Conservation (phyloP, 805 yeast genomes). For the Metschnikowia henanensis region DNA sequence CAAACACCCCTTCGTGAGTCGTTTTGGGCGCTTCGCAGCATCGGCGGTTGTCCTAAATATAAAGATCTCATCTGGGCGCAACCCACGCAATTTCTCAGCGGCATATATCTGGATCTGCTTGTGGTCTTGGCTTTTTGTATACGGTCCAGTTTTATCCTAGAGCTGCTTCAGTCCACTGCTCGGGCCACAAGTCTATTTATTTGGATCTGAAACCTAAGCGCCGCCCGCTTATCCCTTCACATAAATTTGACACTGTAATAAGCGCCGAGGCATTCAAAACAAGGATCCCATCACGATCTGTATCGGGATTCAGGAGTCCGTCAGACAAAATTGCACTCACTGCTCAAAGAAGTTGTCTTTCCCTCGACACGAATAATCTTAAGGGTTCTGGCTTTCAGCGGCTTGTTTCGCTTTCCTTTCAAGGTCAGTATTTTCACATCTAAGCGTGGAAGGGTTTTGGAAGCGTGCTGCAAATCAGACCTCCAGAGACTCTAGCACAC, state of each 20-base stretch:
- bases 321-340: neutral
- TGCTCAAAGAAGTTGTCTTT: too few relatives aligned
- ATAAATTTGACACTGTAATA: neutral
- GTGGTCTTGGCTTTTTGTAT: neutral
- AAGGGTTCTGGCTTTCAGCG: too few relatives aligned
- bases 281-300: conserved; percentile 5
- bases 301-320: conserved; percentile 11
- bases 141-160: neutral
- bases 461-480: too few relatives aligned
- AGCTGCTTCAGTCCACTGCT: neutral
- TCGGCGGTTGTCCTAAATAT: neutral
- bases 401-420: too few relatives aligned
- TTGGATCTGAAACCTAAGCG: neutral
- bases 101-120: neutral
- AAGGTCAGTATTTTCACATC: too few relatives aligned
- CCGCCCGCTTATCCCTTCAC: neutral
- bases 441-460: too few relatives aligned
- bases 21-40: neutral
- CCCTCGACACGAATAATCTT: too few relatives aligned
- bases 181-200: neutral
- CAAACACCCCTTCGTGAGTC: neutral
- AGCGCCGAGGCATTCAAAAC: neutral
- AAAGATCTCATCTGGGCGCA: neutral
- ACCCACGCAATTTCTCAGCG: neutral
- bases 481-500: too few relatives aligned